Percentiles rank a stretch among this genome's conserved stretches.
These are phyloP conservation scores for Sophora flavescens DNA, from an alignment of 306 rosid genomes.

Conservation along the genomic window DNA sequence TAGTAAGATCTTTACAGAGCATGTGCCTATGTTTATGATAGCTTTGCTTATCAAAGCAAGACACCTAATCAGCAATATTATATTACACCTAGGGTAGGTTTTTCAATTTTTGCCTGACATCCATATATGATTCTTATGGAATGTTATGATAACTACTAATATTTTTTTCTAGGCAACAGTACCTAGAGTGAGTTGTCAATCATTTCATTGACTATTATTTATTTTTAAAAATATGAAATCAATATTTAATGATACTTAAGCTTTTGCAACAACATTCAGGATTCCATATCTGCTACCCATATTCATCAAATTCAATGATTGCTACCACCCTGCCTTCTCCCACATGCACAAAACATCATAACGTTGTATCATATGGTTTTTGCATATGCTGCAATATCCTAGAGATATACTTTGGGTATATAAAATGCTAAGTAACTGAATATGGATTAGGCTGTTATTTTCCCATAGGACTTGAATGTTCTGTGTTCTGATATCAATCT, in stretches of 20 bases:
- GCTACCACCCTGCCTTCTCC: conserved; percentile 22
- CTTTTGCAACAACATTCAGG: conserved; percentile 25
- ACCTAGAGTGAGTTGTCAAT: neutral
- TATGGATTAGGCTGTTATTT: neutral
- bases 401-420: neutral
- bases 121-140: neutral
- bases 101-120: neutral
- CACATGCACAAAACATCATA: conserved; percentile 26
- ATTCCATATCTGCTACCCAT: conserved; percentile 28
- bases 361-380: neutral
- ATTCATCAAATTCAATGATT: conserved; percentile 44
- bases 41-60: conserved; percentile 33
- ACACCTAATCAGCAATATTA: conserved; percentile 42
- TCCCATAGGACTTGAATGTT: neutral
- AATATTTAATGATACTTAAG: neutral
- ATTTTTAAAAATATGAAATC: no score
- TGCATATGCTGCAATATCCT: conserved; percentile 5
- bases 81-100: neutral
- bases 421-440: conserved; percentile 21
- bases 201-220: neutral
- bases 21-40: conserved; percentile 39
- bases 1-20: conserved; percentile 43
- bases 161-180: neutral
- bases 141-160: no score
- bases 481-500: neutral